Percentiles rank a stretch among this genome's conserved stretches.
These are phyloP conservation scores for Bipolaris gigantea DNA, from an alignment of 2,329 filamentous ascomycete genomes.

Conservation along the genomic window DNA sequence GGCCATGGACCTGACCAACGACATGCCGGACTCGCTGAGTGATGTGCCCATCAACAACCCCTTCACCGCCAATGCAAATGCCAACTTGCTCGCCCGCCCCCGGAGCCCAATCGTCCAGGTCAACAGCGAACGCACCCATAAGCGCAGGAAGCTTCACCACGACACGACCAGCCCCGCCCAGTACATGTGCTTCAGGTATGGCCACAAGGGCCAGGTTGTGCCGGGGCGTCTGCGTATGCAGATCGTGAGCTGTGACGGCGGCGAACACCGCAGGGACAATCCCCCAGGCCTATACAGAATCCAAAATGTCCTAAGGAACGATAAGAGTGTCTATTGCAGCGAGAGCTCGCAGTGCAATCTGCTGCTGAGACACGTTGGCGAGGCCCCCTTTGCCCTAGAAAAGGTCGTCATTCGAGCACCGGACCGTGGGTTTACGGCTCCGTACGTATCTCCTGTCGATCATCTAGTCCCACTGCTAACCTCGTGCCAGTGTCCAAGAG, in stretches of 20 bases:
- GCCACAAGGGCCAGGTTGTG: conserved; percentile 83
- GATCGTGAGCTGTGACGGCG: conserved; percentile 85
- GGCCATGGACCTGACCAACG: conserved; percentile 26
- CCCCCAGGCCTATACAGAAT: conserved; percentile 49
- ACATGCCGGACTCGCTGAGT: conserved; percentile 29
- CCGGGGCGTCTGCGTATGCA: conserved; percentile 82
- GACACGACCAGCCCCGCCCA: conserved; percentile 27
- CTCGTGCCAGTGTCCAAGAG: conserved; percentile 70
- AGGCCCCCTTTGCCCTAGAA: conserved; percentile 77
- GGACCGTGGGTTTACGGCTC: conserved; percentile 76
- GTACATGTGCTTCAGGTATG: conserved; percentile 68
- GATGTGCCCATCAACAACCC: conserved; percentile 22
- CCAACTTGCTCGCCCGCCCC: conserved; percentile 14
- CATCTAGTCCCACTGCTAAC: conserved; percentile 36
- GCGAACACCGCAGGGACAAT: conserved; percentile 63
- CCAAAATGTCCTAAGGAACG: conserved; percentile 81
- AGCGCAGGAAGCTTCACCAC: conserved; percentile 47
- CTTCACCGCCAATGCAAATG: conserved; percentile 11
- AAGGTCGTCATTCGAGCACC: conserved; percentile 89
- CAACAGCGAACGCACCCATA: conserved; percentile 29
- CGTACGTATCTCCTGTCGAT: conserved; percentile 61
- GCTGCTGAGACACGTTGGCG: conserved; percentile 77
- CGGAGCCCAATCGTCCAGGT: conserved; percentile 30
- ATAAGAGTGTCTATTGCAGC: conserved; percentile 86
- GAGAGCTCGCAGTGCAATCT: conserved; percentile 87